Evolutionary conservation across 768 basidiomycete genomes (phyloP).

Genomic region (Suillus subluteus): DNA sequence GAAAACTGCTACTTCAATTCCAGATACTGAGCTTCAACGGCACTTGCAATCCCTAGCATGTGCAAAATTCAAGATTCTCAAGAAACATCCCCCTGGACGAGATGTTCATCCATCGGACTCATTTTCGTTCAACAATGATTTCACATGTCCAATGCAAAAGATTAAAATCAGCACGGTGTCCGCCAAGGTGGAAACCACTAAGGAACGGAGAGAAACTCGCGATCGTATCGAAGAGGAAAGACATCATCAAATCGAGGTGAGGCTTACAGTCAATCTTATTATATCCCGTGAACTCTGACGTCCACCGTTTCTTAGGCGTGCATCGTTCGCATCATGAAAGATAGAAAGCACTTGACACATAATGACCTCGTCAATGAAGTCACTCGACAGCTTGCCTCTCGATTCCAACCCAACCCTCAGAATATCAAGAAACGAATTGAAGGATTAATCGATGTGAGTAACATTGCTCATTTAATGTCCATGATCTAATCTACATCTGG

Average conservation of each 20-base stretch:
- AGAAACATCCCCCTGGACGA: conserved; percentile 87
- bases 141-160: conserved; percentile 79
- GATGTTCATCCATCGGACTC: conserved; percentile 77
- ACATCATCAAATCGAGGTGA: conserved; percentile 85
- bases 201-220: conserved; percentile 89
- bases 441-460: conserved; percentile 83
- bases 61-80: conserved; percentile 90
- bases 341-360: conserved; percentile 86
- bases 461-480: neutral
- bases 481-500: conserved; percentile 2
- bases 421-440: conserved; percentile 95
- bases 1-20: conserved; percentile 71
- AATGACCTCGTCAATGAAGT: conserved; percentile 91
- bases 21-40: conserved; percentile 81
- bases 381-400: conserved; percentile 77
- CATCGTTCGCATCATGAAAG: conserved; percentile 97
- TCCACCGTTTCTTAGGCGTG: conserved; percentile 68
- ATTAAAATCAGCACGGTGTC: conserved; percentile 94
- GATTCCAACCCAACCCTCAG: conserved; percentile 86
- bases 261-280: conserved; percentile 19
- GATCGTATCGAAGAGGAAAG: conserved; percentile 92
- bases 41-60: conserved; percentile 95
- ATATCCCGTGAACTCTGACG: conserved; percentile 13
- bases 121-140: conserved; percentile 88
- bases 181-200: conserved; percentile 81